phyloP scores from a whole-genome alignment of 495 filamentous ascomycete species.

The Xanthoparmelia taractica region DNA sequence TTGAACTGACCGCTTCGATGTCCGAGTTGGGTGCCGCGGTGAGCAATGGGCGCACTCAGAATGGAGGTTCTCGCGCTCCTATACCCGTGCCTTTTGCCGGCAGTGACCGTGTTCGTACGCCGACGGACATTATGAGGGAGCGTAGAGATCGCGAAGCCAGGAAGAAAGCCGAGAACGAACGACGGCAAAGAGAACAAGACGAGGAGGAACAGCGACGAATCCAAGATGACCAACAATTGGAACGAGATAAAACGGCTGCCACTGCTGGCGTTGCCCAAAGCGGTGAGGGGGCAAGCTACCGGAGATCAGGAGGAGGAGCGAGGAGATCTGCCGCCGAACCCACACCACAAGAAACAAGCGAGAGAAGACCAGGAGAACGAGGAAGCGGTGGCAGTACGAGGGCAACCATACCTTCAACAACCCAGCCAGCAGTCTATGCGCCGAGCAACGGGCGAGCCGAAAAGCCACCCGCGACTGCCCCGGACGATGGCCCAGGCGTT shows the following conservation, averaged over 20 bases:
- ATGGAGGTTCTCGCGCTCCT: constrained; percentile 43
- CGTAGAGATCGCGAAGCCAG: constrained; percentile 60
- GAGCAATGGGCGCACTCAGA: constrained; percentile 41
- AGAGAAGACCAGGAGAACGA: constrained; percentile 25
- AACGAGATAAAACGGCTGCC: constrained; percentile 43
- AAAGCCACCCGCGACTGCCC: neutral
- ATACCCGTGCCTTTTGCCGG: constrained; percentile 38
- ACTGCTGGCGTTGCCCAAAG: constrained; percentile 53
- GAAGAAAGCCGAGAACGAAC: constrained; percentile 45
- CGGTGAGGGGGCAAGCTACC: constrained; percentile 26
- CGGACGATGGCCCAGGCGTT: constrained; percentile 3
- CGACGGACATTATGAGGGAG: constrained; percentile 70
- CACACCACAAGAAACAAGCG: constrained; percentile 13
- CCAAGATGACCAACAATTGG: constrained; percentile 45
- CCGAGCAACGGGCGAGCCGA: constrained; percentile 10
- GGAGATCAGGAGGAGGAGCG: constrained; percentile 28
- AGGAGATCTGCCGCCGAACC: constrained; percentile 22
- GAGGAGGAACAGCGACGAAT: constrained; percentile 42
- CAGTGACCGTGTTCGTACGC: constrained; percentile 43
- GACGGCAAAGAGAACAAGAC: constrained; percentile 43
- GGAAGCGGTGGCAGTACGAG: constrained; percentile 20
- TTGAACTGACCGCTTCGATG: constrained; percentile 93
- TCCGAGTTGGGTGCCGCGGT: constrained; percentile 62
- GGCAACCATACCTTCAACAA: constrained; percentile 5
- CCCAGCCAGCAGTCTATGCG: constrained; percentile 17